These are phyloP conservation scores for Cylindrotheca closterium DNA, from an alignment of 108 stramenopile genomes.

Conservation along the genomic window DNA sequence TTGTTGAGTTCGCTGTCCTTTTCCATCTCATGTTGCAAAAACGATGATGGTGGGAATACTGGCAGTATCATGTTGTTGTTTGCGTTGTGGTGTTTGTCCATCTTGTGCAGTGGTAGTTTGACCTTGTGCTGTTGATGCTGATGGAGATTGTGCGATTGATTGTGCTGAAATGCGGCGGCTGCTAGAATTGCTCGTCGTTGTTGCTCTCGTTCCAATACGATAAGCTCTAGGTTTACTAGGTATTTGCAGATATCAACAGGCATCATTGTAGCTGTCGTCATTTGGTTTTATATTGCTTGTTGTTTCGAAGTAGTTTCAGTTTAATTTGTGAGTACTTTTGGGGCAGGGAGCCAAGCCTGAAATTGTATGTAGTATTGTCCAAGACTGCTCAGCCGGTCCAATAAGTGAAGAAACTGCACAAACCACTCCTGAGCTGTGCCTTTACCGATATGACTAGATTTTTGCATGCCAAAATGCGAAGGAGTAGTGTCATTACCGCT, in stretches of 20 bases:
- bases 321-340: neutral
- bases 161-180: too few species aligned
- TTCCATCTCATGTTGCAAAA: too few species aligned
- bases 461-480: too few species aligned
- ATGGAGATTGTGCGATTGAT: too few species aligned
- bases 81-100: neutral
- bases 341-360: neutral
- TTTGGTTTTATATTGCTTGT: neutral
- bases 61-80: neutral
- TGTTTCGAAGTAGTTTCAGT: neutral
- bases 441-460: too few species aligned
- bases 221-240: neutral
- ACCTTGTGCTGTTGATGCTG: too few species aligned
- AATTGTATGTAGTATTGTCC: neutral
- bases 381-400: too few species aligned
- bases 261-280: neutral
- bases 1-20: neutral
- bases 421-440: too few species aligned
- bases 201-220: neutral
- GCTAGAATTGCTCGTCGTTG: neutral
- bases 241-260: neutral
- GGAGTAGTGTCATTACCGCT: too few species aligned
- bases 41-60: neutral
- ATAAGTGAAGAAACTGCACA: neutral
- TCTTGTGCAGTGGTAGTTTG: neutral